Percentiles rank a stretch among this genome's conserved stretches.
These are phyloP conservation scores for Puccinia novopanici DNA, from an alignment of 1,284 basidiomycete genomes.

Conservation along the genomic window DNA sequence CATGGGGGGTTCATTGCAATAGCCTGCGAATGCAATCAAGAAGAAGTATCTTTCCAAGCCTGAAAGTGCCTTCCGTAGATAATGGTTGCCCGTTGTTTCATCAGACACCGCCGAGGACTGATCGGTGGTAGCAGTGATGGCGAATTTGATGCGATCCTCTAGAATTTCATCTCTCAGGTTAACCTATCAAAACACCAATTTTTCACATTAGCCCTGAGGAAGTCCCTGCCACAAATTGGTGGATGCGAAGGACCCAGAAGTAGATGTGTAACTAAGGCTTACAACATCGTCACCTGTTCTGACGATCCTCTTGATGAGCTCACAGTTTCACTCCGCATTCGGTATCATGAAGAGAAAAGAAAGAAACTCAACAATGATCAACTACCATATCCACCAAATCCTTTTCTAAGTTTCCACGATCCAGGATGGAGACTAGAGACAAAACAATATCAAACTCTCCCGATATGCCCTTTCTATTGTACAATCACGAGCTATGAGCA, in stretches of 20 bases:
- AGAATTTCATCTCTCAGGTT: slow-evolving; percentile 88
- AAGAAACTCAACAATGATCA: slow-evolving; percentile 71
- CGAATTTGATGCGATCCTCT: slow-evolving; percentile 77
- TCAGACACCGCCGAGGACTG: slow-evolving; percentile 59
- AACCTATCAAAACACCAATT: slow-evolving; percentile 63
- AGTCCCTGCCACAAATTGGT: neutral
- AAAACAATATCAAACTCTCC: slow-evolving; percentile 88
- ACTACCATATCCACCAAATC: slow-evolving; percentile 82
- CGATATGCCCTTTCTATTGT: slow-evolving; percentile 53
- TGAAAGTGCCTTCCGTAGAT: slow-evolving; percentile 61
- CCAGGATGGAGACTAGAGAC: slow-evolving; percentile 82
- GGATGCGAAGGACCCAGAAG: neutral
- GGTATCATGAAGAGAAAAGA: slow-evolving; percentile 5
- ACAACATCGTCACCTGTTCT: slow-evolving; percentile 50
- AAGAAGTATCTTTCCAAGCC: slow-evolving; percentile 75
- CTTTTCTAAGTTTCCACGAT: slow-evolving; percentile 78
- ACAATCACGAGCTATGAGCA: neutral
- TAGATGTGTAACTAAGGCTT: slow-evolving; percentile 6
- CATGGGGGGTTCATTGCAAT: slow-evolving; percentile 72
- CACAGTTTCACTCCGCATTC: neutral
- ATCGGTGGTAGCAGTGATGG: slow-evolving; percentile 68
- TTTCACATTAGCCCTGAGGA: neutral
- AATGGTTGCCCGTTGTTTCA: slow-evolving; percentile 63
- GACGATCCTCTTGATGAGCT: neutral
- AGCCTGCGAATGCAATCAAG: slow-evolving; percentile 89